phyloP scores from a whole-genome alignment of 2,329 filamentous ascomycete species.

The Fusarium nelsonii region DNA sequence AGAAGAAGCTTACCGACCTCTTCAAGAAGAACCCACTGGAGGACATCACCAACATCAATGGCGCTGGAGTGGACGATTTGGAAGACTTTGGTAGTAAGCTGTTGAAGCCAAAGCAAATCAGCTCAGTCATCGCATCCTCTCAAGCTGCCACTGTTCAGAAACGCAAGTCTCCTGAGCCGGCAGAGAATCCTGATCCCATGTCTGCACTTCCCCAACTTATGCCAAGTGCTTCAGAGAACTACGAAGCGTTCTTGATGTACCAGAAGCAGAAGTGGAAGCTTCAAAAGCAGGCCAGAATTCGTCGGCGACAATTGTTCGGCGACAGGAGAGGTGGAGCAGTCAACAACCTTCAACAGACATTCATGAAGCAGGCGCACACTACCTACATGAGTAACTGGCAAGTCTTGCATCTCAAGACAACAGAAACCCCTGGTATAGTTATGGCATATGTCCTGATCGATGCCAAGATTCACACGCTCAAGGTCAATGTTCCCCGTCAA shows the following conservation, averaged over 20 bases:
- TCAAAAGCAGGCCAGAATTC: slow-evolving; percentile 88
- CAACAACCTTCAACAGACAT: slow-evolving; percentile 74
- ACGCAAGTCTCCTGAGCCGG: slow-evolving; percentile 78
- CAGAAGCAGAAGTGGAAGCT: slow-evolving; percentile 99
- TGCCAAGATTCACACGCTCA: slow-evolving; percentile 88
- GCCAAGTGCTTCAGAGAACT: slow-evolving; percentile 88
- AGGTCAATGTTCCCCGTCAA: slow-evolving; percentile 88
- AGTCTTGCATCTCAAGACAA: slow-evolving; percentile 85
- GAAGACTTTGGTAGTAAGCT: slow-evolving; percentile 84
- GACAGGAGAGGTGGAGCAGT: slow-evolving; percentile 71
- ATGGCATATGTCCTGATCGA: slow-evolving; percentile 93
- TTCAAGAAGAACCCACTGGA: slow-evolving; percentile 74
- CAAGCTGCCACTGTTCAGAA: slow-evolving; percentile 68
- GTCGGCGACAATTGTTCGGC: slow-evolving; percentile 91
- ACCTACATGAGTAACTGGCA: slow-evolving; percentile 97
- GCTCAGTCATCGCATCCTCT: slow-evolving; percentile 68
- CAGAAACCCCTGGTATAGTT: slow-evolving; percentile 87
- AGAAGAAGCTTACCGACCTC: slow-evolving; percentile 97
- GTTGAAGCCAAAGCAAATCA: slow-evolving; percentile 72
- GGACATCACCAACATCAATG: slow-evolving; percentile 77
- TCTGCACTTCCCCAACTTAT: slow-evolving; percentile 84
- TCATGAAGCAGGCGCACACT: slow-evolving; percentile 91
- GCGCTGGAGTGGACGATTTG: slow-evolving; percentile 71
- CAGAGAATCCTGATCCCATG: slow-evolving; percentile 80
- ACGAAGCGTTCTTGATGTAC: slow-evolving; percentile 87